Evolutionary conservation across 2,329 filamentous ascomycete species (phyloP).

Genomic region (Aspergillus fructus): DNA sequence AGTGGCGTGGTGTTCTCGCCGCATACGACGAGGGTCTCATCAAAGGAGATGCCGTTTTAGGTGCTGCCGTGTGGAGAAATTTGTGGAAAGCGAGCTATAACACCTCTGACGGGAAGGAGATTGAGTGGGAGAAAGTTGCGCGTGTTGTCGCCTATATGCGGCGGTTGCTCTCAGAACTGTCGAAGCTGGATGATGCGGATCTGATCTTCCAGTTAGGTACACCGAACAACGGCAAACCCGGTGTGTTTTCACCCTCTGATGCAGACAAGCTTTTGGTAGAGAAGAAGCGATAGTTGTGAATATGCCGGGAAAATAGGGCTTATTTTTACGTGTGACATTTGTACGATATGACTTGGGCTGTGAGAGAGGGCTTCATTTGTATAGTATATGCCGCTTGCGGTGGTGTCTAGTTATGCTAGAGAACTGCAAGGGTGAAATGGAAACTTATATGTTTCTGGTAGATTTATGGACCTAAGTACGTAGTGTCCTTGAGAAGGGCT

Average conservation of each 20-base stretch:
- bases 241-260: conserved; percentile 35
- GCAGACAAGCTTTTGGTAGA: conserved; percentile 42
- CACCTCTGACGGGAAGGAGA: conserved; percentile 43
- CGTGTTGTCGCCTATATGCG: conserved; percentile 64
- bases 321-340: background rate
- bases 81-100: conserved; percentile 71
- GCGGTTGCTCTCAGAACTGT: conserved; percentile 55
- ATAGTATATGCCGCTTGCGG: background rate
- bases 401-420: background rate
- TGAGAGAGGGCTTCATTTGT: background rate
- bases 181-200: conserved; percentile 53
- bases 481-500: background rate
- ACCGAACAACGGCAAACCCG: conserved; percentile 32
- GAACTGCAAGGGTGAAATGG: background rate
- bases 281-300: conserved; percentile 17
- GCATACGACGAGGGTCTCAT: conserved; percentile 55
- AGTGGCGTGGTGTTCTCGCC: conserved; percentile 84
- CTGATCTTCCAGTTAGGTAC: conserved; percentile 53
- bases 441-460: background rate
- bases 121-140: conserved; percentile 62
- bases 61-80: conserved; percentile 85
- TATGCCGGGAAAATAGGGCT: background rate
- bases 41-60: conserved; percentile 48
- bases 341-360: background rate
- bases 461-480: background rate